phyloP scores from a whole-genome alignment of 2,329 filamentous ascomycete species.

The Phialophora chinensis region DNA sequence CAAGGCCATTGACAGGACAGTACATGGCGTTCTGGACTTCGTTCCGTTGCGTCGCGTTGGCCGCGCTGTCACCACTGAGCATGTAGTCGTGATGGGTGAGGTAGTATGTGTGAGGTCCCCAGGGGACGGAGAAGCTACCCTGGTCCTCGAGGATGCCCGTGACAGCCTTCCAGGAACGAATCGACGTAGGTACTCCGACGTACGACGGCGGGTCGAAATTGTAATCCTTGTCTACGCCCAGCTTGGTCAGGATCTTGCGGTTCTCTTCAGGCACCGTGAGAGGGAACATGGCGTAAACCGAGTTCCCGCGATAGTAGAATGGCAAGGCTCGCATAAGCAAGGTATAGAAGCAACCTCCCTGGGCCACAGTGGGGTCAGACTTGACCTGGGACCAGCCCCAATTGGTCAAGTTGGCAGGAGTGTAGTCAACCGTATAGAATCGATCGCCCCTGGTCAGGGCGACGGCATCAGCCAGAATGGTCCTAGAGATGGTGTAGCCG shows the following conservation, averaged over 20 bases:
- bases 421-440: slow-evolving; percentile 56
- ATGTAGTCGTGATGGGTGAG: slow-evolving; percentile 54
- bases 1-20: slow-evolving; percentile 52
- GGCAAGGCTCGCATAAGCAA: slow-evolving; percentile 59
- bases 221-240: slow-evolving; percentile 52
- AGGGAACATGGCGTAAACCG: slow-evolving; percentile 58
- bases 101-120: slow-evolving; percentile 46
- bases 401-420: slow-evolving; percentile 52
- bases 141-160: slow-evolving; percentile 51
- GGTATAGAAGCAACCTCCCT: slow-evolving; percentile 59
- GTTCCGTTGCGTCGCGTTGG: slow-evolving; percentile 51
- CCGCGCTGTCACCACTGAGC: slow-evolving; percentile 52
- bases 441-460: slow-evolving; percentile 54
- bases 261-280: slow-evolving; percentile 57
- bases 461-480: slow-evolving; percentile 56
- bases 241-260: slow-evolving; percentile 49
- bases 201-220: slow-evolving; percentile 46
- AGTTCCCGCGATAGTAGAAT: slow-evolving; percentile 55
- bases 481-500: slow-evolving; percentile 50
- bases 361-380: slow-evolving; percentile 50
- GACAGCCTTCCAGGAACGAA: slow-evolving; percentile 55
- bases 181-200: slow-evolving; percentile 46
- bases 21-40: slow-evolving; percentile 50
- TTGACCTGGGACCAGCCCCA: slow-evolving; percentile 53
- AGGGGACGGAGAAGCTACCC: slow-evolving; percentile 54